Base-by-base conservation (phyloP, 164 flowering plant genomes). In the Warburgia ugandensis region DNA sequence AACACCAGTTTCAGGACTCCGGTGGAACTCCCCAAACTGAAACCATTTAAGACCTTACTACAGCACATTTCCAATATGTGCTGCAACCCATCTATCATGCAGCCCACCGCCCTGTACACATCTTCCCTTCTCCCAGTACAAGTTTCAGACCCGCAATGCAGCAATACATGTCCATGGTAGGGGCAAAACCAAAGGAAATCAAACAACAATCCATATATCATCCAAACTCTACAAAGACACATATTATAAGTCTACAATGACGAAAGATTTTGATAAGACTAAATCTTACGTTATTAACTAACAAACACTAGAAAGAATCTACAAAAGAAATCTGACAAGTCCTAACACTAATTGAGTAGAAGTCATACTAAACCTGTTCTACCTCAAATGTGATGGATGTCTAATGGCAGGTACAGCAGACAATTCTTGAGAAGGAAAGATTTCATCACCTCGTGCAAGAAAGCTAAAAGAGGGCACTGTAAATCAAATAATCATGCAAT, bases 371-470 rank as follows among this genome's bases (percentile, higher is more conserved):
- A 64, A 84, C 97, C 95, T 74, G 54, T 79, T 71, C 59, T 61
- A 72, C 55, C 82, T 70, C 2, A 55, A 50, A 25, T 44, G 69
- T 57, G 70, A 55, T 59, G 72, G 67, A 41, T 55, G 80, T 63
- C 75, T 68, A 38, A 43, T 32, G 40, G 60, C 29, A 17, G 75
- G 54, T 17, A 63, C 31, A 58, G 72, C 19, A 46, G 53, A 41
- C 22, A 69, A 44, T 4, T 70, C 73, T 42, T 72, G 76, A 58
- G 77, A 63, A 67, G 81, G 58, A 55, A 64, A 63, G 19, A 69
- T 60, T 62, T 74, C 88, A 29, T 78, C 92, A 52, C 56, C 60
- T 61, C 76, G 88, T 27, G 58, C 56, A 48, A 65, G 66, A 65
- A 66, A 58, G 19, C 62, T 53, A 39, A 54, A 67, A 32, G 80